phyloP scores from a whole-genome alignment of 441 rosid species.

The Brassica hybrid region DNA sequence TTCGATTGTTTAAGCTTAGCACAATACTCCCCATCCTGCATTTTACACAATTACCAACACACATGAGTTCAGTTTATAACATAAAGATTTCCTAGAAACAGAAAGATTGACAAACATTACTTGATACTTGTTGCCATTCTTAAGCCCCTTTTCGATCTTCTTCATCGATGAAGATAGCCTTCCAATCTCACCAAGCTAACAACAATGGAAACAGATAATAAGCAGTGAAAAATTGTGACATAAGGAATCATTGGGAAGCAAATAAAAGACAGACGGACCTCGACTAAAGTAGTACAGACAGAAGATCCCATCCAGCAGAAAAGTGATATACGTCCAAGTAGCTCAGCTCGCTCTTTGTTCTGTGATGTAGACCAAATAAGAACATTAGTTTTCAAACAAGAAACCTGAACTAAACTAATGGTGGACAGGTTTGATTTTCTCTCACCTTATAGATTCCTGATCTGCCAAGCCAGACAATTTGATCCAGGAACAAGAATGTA shows the following conservation, averaged over 20 bases:
- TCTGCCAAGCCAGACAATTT: constrained; percentile 90
- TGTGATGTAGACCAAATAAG: constrained; percentile 24
- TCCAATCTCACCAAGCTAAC: constrained; percentile 77
- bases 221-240: neutral
- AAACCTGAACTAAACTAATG: neutral
- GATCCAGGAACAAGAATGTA: constrained; percentile 90
- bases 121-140: constrained; percentile 62
- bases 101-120: constrained; percentile 41
- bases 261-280: constrained; percentile 60
- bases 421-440: neutral
- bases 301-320: constrained; percentile 94
- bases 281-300: constrained; percentile 72
- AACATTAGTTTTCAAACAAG: constrained; percentile 5
- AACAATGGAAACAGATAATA: neutral
- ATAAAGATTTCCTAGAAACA: constrained; percentile 4
- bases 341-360: constrained; percentile 88
- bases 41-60: neutral
- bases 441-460: constrained; percentile 82
- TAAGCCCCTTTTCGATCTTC: constrained; percentile 74
- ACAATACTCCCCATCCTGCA: constrained; percentile 76
- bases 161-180: constrained; percentile 77
- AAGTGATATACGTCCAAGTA: constrained; percentile 81
- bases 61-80: neutral
- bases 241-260: neutral
- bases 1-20: constrained; percentile 75